A percentile compares a stretch with the other conserved stretches of the same genome.
Evolutionary conservation across 768 basidiomycete genomes (phyloP).

Genomic region (Omphalotus guepiniiformis): DNA sequence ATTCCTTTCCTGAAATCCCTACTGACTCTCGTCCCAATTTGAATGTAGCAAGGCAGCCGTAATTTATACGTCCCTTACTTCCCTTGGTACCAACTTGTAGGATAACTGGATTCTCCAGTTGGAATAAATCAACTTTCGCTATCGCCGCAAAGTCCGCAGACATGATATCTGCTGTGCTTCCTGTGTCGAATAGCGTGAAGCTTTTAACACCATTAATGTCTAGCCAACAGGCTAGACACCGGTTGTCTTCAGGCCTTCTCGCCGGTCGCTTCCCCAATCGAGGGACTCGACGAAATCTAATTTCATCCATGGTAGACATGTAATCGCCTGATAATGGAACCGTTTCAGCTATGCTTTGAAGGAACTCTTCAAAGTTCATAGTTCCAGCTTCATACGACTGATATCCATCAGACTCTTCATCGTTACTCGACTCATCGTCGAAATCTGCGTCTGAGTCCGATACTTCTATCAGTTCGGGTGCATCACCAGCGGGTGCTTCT

Average conservation of each 20-base stretch:
- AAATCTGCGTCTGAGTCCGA: too few species aligned
- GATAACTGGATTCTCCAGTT: conserved; percentile 11
- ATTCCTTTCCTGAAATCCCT: conserved; percentile 6
- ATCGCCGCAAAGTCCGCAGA: conserved; percentile 16
- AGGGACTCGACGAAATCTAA: too few species aligned
- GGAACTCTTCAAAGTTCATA: too few species aligned
- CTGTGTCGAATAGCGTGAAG: conserved; percentile 9
- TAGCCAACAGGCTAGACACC: not conserved
- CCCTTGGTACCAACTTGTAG: conserved; percentile 19
- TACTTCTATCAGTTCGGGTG: too few species aligned
- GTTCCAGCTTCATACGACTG: too few species aligned
- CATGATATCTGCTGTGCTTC: conserved; percentile 17
- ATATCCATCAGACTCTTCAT: too few species aligned
- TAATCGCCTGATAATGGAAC: too few species aligned
- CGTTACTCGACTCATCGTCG: too few species aligned
- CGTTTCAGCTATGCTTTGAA: too few species aligned
- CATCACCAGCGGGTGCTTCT: too few species aligned
- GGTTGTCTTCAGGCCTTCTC: not conserved
- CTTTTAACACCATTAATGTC: not conserved
- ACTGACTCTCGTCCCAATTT: not conserved
- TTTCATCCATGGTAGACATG: too few species aligned
- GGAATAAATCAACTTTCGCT: conserved; percentile 4
- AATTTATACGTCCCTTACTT: conserved; percentile 14
- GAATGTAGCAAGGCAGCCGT: conserved; percentile 9
- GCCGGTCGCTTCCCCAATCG: not conserved